Evolutionary conservation across 306 rosid species (phyloP).

Genomic region (Canavalia ensiformis): DNA sequence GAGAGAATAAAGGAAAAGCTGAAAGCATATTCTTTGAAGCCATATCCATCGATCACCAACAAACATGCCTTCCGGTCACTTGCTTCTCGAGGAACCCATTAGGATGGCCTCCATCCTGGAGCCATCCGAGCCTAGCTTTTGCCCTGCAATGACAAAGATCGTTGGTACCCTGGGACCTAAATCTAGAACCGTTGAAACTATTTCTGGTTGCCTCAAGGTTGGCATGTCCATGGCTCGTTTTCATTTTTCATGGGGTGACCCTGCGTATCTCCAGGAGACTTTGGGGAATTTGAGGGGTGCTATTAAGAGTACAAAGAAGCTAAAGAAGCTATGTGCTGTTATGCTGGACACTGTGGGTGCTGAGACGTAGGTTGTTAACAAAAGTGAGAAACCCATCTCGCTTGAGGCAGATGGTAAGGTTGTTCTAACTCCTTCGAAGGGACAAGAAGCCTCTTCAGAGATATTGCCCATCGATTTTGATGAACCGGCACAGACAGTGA

Average conservation of each 20-base stretch:
- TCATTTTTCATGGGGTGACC: conserved; percentile 89
- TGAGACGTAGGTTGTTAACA: conserved; percentile 86
- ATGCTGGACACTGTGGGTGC: conserved; percentile 94
- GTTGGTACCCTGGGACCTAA: conserved; percentile 96
- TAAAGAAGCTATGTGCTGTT: conserved; percentile 97
- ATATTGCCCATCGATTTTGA: conserved; percentile 87
- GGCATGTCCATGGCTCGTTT: conserved; percentile 99
- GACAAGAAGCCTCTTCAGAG: conserved; percentile 79
- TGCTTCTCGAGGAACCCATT: conserved; percentile 96
- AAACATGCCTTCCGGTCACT: conserved; percentile 93
- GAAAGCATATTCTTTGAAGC: conserved; percentile 3
- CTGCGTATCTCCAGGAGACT: conserved; percentile 88
- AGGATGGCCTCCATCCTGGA: conserved; percentile 95
- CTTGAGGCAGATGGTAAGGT: conserved; percentile 68
- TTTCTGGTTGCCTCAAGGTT: conserved; percentile 86
- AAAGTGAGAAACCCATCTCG: conserved; percentile 65
- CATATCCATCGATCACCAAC: conserved; percentile 33
- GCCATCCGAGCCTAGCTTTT: conserved; percentile 83
- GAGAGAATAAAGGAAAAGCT: background rate
- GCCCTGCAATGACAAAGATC: conserved; percentile 95
- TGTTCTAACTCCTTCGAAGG: conserved; percentile 77
- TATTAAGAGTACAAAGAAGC: conserved; percentile 87
- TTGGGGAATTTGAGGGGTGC: conserved; percentile 89
- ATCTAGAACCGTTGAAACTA: conserved; percentile 80
- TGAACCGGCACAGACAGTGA: conserved; percentile 87